phyloP scores from a whole-genome alignment of 73 alveolate species.

The Paramecium octaurelia region DNA sequence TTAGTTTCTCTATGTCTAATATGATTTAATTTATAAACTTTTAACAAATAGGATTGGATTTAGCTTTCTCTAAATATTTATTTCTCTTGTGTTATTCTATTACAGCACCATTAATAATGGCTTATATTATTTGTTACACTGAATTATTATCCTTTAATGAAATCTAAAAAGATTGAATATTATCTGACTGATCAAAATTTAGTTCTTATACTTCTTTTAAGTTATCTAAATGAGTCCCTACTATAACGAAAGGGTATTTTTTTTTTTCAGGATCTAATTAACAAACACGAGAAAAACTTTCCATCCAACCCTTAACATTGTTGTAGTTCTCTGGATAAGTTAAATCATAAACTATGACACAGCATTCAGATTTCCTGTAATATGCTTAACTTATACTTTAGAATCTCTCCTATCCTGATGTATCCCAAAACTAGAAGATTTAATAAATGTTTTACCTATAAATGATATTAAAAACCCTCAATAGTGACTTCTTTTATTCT shows the following conservation, averaged over 20 bases:
- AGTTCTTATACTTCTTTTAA: neutral
- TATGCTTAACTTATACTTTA: neutral
- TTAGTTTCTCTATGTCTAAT: neutral
- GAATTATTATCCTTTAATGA: neutral
- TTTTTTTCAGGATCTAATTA: neutral
- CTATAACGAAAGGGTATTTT: neutral
- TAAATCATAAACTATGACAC: neutral
- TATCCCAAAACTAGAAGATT: neutral
- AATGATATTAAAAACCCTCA: neutral
- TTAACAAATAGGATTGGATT: neutral
- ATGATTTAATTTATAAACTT: neutral
- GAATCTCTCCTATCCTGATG: neutral
- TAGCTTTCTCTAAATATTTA: neutral
- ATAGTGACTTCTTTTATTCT: too few relatives aligned
- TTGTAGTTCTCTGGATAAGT: neutral
- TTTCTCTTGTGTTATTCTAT: neutral
- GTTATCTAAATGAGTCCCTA: neutral
- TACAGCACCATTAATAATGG: neutral
- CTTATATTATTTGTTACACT: neutral
- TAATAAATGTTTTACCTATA: neutral
- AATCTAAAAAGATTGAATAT: neutral
- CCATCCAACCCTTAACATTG: neutral
- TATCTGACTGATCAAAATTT: neutral
- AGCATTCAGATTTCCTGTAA: neutral
- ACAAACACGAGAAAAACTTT: neutral